Percentiles rank a stretch among this genome's conserved stretches.
phyloP scores from a whole-genome alignment of 2,329 filamentous ascomycete genomes.

The Beauveria sp. region DNA sequence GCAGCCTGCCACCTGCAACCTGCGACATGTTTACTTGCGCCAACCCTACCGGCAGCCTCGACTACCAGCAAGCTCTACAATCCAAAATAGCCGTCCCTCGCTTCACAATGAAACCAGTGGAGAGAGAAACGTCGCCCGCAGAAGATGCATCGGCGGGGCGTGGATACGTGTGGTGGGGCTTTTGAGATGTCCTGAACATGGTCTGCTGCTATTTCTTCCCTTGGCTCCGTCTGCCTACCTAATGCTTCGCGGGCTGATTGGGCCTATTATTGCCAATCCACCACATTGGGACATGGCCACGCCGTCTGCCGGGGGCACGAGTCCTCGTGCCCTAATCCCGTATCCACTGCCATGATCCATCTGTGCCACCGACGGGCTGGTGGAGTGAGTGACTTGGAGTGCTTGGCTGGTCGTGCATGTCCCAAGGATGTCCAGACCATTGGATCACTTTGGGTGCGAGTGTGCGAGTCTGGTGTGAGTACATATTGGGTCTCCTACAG shows the following conservation, averaged over 20 bases:
- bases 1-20: background rate
- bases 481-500: background rate
- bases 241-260: background rate
- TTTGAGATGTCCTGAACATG: conserved; percentile 4
- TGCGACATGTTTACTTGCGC: background rate
- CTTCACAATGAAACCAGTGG: background rate
- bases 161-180: conserved; percentile 4
- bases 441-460: background rate
- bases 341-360: conserved; percentile 18
- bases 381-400: background rate
- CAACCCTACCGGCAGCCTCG: background rate
- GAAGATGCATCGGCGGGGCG: conserved; percentile 11
- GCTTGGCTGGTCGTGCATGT: background rate
- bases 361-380: conserved; percentile 5
- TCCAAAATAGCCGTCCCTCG: background rate
- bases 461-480: background rate
- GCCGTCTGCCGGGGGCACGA: conserved; percentile 5
- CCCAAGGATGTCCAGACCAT: background rate
- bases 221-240: background rate
- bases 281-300: conserved; percentile 5
- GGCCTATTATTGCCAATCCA: conserved; percentile 1
- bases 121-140: conserved; percentile 3
- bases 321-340: conserved; percentile 23
- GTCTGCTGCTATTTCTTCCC: background rate
- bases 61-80: background rate